A percentile compares a stretch with the other conserved stretches of the same genome.
Conservation (phyloP, 495 filamentous ascomycete species). For the Aspergillus indologenus region DNA sequence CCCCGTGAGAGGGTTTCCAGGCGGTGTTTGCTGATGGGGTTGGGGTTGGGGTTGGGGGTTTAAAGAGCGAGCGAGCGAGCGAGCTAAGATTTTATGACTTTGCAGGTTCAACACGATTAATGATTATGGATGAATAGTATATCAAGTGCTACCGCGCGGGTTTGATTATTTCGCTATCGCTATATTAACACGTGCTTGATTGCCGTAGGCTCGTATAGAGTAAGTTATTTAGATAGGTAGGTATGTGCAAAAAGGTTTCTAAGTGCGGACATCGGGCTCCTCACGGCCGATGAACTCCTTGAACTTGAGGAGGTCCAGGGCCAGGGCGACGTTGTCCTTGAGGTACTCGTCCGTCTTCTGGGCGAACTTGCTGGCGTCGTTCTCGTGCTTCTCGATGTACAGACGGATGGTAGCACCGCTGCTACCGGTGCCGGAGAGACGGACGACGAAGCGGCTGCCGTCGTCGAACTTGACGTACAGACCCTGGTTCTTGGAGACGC, state of each 20-base stretch:
- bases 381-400: conserved; percentile 90
- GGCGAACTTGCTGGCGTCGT: conserved; percentile 68
- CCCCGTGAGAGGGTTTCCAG: neutral
- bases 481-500: conserved; percentile 92
- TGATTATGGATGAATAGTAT: neutral
- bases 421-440: conserved; percentile 89
- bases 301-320: conserved; percentile 79
- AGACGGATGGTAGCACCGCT: conserved; percentile 93
- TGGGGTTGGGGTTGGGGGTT: conserved; percentile 6
- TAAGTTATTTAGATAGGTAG: neutral
- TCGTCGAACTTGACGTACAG: conserved; percentile 93
- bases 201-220: neutral
- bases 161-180: neutral
- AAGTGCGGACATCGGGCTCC: conserved; percentile 94
- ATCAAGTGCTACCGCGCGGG: neutral
- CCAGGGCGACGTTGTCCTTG: conserved; percentile 79
- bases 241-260: conserved; percentile 20
- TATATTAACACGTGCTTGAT: neutral
- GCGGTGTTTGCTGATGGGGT: neutral
- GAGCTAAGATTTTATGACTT: too few relatives aligned
- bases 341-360: conserved; percentile 91
- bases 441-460: conserved; percentile 89
- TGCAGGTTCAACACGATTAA: too few relatives aligned
- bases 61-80: too few relatives aligned
- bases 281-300: conserved; percentile 85